Evolutionary conservation across 176 grass and related monocot genomes (phyloP), one percentile per base, ranked within the genome.

Genomic region (Elaeis guineensis): DNA sequence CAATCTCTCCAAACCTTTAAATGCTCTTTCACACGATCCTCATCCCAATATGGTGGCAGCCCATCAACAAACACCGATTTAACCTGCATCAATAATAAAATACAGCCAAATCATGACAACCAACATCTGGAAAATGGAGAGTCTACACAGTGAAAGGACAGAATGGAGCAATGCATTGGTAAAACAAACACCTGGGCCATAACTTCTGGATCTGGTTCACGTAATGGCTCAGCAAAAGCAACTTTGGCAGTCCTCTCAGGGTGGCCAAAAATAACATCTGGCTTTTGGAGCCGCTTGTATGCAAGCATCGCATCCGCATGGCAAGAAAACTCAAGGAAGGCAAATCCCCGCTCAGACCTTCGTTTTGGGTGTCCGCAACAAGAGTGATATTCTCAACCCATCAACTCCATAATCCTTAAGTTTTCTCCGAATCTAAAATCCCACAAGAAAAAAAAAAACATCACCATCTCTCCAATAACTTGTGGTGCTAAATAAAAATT

Each of bases 11-110:
- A 62, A 80, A 89, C 11, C 32, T 28, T 84, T 69, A 89, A 83
- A 50, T 73, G 69, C n/a, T 89, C 75, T 25, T 83, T 82, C 52
- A 89, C 82, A 19, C 71, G 74, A 50, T 89, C 86, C 63, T 89
- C 86, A 58, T 89, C 86, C 86, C 86, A 89, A 58, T 76, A 82
- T 59, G 86, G 80, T 58, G 86, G 86, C 59, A 89, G 61, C 25
- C 82, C 72, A 75, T 89, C 86, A 74, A 89, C 72, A 64, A 89
- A 89, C 55, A 84, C 75, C 20, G 80, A 80, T 52, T 82, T 89
- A 58, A 89, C 86, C 86, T 89, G 55, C 50, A 72, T 71, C 17
- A 16, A 61, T 24, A 32, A 51, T 55, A 30, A 8, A 52, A 54
- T 52, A 25, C 50, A 65, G 48, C 26, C 9, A 57, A 3, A 58